Percentiles rank a stretch among this genome's conserved stretches.
These are phyloP conservation scores for Stephania yunnanensis DNA, from an alignment of 164 flowering plant species.

Conservation along the genomic window DNA sequence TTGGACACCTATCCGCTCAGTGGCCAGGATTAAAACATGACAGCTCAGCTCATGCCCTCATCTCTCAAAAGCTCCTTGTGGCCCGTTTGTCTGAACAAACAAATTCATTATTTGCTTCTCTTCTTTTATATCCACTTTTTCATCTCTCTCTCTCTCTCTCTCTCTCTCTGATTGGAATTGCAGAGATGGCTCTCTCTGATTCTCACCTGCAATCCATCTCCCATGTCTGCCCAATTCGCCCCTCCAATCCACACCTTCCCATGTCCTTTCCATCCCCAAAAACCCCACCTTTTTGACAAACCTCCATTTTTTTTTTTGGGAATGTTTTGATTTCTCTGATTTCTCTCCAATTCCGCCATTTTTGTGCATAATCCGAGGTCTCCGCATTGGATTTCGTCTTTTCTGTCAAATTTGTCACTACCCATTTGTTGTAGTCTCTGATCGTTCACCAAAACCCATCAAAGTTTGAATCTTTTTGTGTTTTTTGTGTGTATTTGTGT, in stretches of 20 bases:
- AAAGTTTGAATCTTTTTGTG: neutral
- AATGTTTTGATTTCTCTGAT: neutral
- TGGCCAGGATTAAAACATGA: neutral
- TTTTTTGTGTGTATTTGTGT: neutral
- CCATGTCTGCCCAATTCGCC: neutral
- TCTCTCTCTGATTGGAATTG: neutral
- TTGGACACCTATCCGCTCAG: no score
- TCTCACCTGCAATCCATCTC: neutral
- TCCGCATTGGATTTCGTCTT: neutral
- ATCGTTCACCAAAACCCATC: neutral
- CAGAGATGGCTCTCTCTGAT: neutral
- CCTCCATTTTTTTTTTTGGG: neutral
- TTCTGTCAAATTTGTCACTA: neutral
- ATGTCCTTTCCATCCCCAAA: neutral
- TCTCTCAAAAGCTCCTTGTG: neutral
- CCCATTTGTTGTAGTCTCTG: neutral
- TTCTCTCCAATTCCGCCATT: neutral
- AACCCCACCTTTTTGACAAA: neutral
- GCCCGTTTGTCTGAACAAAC: conserved; percentile 12
- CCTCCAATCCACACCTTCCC: neutral
- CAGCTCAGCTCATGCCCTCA: neutral
- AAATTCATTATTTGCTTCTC: conserved; percentile 17
- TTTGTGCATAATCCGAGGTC: neutral
- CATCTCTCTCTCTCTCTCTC: conserved; percentile 19
- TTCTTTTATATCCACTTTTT: neutral